Percentiles rank a stretch among this genome's conserved stretches.
phyloP scores from a whole-genome alignment of 1,284 basidiomycete species.

The Marasmius fiardii region DNA sequence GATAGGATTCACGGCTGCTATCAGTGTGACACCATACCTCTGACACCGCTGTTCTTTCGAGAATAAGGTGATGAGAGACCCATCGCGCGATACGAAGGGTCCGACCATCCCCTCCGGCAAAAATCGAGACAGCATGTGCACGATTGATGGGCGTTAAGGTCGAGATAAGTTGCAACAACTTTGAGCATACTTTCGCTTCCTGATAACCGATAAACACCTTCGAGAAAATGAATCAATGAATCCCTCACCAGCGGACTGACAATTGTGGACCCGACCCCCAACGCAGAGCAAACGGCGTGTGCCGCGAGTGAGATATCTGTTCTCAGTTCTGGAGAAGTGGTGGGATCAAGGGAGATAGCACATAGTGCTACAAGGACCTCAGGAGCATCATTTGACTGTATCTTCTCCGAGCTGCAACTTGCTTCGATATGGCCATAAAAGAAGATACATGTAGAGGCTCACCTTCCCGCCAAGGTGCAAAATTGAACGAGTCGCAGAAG shows the following conservation, averaged over 20 bases:
- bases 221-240: slow-evolving; percentile 9
- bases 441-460: slow-evolving; percentile 17
- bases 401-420: slow-evolving; percentile 7
- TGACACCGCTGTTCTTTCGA: slow-evolving; percentile 21
- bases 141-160: slow-evolving; percentile 39
- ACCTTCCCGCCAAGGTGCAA: slow-evolving; percentile 45
- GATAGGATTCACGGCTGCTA: not conserved
- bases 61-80: slow-evolving; percentile 45
- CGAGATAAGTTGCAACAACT: slow-evolving; percentile 34
- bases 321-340: slow-evolving; percentile 38
- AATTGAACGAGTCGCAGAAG: slow-evolving; percentile 42
- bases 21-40: slow-evolving; percentile 25
- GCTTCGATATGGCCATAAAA: not conserved
- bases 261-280: slow-evolving; percentile 29
- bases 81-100: slow-evolving; percentile 52
- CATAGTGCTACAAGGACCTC: slow-evolving; percentile 48
- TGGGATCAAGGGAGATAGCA: slow-evolving; percentile 54
- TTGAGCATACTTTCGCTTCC: slow-evolving; percentile 46
- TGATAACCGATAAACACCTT: slow-evolving; percentile 21
- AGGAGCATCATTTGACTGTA: slow-evolving; percentile 34
- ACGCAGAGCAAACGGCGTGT: slow-evolving; percentile 39
- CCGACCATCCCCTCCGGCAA: slow-evolving; percentile 49
- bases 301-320: slow-evolving; percentile 43
- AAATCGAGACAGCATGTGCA: slow-evolving; percentile 43
- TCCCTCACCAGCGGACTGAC: slow-evolving; percentile 20